Conservation (phyloP, 2,329 filamentous ascomycete genomes). For the Aspergillus arachidicola region DNA sequence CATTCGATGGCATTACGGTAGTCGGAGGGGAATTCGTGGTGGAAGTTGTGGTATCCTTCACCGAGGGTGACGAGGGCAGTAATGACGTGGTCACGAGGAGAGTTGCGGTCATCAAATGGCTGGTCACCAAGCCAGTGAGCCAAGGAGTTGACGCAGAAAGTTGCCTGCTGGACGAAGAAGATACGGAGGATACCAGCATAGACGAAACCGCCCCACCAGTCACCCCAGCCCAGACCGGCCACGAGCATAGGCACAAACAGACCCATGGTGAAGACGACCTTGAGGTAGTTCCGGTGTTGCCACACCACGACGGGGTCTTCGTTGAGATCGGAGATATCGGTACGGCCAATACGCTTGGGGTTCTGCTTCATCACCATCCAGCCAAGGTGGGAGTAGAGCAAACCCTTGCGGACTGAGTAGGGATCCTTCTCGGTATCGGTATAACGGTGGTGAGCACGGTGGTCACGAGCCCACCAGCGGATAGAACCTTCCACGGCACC, state of each 20-base stretch:
- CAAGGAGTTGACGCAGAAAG: conserved; percentile 89
- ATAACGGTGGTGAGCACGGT: conserved; percentile 87
- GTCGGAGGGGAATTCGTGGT: conserved; percentile 91
- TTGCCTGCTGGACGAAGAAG: conserved; percentile 89
- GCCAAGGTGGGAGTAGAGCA: conserved; percentile 80
- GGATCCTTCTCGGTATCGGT: conserved; percentile 92
- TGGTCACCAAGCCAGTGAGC: conserved; percentile 91
- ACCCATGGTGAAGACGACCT: conserved; percentile 76
- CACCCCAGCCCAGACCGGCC: conserved; percentile 76
- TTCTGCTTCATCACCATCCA: conserved; percentile 97
- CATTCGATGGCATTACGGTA: conserved; percentile 91
- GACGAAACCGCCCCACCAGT: conserved; percentile 79
- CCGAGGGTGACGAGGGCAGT: conserved; percentile 83
- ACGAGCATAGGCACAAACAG: conserved; percentile 74
- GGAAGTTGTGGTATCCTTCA: conserved; percentile 93
- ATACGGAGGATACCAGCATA: conserved; percentile 84
- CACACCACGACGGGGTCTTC: conserved; percentile 82
- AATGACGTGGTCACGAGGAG: conserved; percentile 82
- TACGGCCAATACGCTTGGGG: conserved; percentile 83
- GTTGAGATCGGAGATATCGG: conserved; percentile 85
- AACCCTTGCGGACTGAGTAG: conserved; percentile 86
- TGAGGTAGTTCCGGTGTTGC: conserved; percentile 86
- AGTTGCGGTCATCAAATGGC: conserved; percentile 91
- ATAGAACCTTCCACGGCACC: conserved; percentile 85
- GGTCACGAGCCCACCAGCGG: conserved; percentile 85